A percentile compares a stretch with the other conserved stretches of the same genome.
Conservation (phyloP, 805 yeast genomes). For the Kazachstania kunashirensis region DNA sequence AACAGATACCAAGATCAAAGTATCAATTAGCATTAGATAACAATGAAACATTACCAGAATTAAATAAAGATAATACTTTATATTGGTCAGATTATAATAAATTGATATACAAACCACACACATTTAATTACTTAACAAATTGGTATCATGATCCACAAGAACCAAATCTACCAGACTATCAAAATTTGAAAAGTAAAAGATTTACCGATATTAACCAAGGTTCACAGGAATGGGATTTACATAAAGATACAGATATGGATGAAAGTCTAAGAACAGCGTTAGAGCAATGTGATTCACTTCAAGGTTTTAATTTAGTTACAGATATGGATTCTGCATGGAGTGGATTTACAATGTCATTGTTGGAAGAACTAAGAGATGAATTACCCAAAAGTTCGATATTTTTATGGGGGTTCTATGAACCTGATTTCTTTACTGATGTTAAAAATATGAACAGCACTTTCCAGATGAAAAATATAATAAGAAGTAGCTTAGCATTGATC, state of each 20-base stretch:
- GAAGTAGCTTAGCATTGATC: slow-evolving; percentile 38
- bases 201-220: slow-evolving; percentile 51
- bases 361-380: slow-evolving; percentile 59
- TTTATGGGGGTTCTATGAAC: slow-evolving; percentile 38
- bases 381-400: slow-evolving; percentile 40
- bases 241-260: slow-evolving; percentile 46
- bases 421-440: slow-evolving; percentile 14
- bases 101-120: slow-evolving; percentile 54
- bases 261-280: slow-evolving; percentile 47
- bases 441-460: slow-evolving; percentile 9
- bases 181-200: slow-evolving; percentile 13
- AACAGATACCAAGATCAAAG: slow-evolving; percentile 37
- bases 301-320: slow-evolving; percentile 59
- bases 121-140: slow-evolving; percentile 42
- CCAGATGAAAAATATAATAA: slow-evolving; percentile 33
- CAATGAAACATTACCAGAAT: slow-evolving; percentile 29
- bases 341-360: slow-evolving; percentile 49
- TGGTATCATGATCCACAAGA: slow-evolving; percentile 41
- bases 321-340: slow-evolving; percentile 82
- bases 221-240: slow-evolving; percentile 41
- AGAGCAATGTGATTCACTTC: slow-evolving; percentile 67
- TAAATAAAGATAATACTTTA: slow-evolving; percentile 35
- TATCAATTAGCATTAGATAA: slow-evolving; percentile 59
- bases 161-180: slow-evolving; percentile 25
- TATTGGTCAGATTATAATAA: slow-evolving; percentile 79